These are phyloP conservation scores for Podaxis rugospora DNA, from an alignment of 768 basidiomycete species.

Conservation along the genomic window DNA sequence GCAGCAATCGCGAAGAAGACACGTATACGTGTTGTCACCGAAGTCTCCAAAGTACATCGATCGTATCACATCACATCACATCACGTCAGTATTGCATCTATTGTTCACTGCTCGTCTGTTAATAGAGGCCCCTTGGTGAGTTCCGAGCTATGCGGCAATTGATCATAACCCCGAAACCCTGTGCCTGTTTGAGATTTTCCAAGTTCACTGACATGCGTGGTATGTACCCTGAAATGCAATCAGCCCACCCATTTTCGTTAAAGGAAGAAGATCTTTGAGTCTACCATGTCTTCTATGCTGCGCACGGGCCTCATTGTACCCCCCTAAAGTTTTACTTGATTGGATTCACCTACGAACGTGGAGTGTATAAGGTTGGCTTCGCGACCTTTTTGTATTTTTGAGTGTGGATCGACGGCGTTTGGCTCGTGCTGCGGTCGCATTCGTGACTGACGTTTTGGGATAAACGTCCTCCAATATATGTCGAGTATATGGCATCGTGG, in stretches of 20 bases:
- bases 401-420: background rate
- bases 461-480: background rate
- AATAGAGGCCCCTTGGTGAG: too few relatives aligned
- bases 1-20: background rate
- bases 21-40: background rate
- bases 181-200: too few relatives aligned
- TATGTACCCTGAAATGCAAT: too few relatives aligned
- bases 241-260: background rate
- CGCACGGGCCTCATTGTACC: background rate
- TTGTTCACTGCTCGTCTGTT: too few relatives aligned
- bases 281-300: background rate
- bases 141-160: too few relatives aligned
- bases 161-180: too few relatives aligned
- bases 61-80: too few relatives aligned
- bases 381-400: background rate
- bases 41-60: background rate
- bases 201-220: too few relatives aligned
- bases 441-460: background rate
- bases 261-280: background rate
- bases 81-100: too few relatives aligned
- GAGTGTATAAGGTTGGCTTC: too few relatives aligned
- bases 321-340: background rate
- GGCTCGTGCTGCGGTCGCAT: background rate
- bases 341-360: background rate
- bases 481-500: background rate